A percentile compares a stretch with the other conserved stretches of the same genome.
Conservation (phyloP, 345 rosid genomes). For the Excoecaria agallocha region DNA sequence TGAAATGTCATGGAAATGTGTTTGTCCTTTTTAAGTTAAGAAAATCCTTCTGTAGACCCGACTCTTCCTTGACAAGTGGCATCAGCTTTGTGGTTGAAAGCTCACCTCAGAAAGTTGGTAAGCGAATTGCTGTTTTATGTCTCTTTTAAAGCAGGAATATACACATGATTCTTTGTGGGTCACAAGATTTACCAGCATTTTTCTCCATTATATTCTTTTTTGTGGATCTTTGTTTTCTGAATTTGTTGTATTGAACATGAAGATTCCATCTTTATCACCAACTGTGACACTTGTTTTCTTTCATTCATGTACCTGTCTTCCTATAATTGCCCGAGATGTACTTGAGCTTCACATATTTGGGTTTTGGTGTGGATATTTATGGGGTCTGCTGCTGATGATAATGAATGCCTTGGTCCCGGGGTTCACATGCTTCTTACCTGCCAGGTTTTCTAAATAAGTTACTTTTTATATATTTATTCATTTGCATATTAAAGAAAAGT, state of each 20-base stretch:
- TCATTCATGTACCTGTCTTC: background rate
- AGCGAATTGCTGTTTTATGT: background rate
- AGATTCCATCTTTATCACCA: background rate
- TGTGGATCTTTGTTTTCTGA: background rate
- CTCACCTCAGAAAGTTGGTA: background rate
- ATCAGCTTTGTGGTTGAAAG: background rate
- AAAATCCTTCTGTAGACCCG: background rate
- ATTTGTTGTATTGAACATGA: background rate
- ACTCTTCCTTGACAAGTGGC: background rate
- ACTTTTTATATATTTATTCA: too few relatives aligned
- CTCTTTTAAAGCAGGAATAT: background rate
- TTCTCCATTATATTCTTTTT: background rate
- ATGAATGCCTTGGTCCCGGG: background rate
- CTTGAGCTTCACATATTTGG: background rate
- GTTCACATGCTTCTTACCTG: slow-evolving; percentile 10
- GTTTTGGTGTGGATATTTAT: background rate
- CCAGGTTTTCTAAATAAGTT: background rate
- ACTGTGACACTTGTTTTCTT: background rate
- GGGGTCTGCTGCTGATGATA: background rate
- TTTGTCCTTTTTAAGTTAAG: background rate
- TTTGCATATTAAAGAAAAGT: background rate
- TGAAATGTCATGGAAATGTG: too few relatives aligned
- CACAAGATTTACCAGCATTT: background rate
- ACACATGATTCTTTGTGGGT: background rate
- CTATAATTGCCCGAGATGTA: too few relatives aligned